Evolutionary conservation across 306 rosid genomes (phyloP), one percentile per base, ranked within the genome.

Genomic region (Rosa lucieae): DNA sequence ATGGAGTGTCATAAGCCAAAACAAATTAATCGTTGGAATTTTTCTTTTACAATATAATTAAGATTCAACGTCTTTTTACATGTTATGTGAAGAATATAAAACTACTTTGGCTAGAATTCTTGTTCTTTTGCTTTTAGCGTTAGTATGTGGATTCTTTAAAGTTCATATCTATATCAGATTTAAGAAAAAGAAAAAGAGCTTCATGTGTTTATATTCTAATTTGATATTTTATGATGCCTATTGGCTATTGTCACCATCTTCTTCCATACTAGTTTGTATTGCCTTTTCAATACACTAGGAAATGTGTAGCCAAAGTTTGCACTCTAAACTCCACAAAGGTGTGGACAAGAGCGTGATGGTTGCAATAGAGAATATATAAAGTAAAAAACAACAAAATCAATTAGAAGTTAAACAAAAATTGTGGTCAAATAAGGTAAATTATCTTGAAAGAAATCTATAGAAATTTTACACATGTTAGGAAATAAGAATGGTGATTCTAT

Each of bases 161-260:
- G 43, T 29, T 63, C 66, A 59, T n/a, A 32, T 26, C 67, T 4
- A 10, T 65, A 65, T 63, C 43, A 63, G 43, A 29, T 32, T 6
- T 32, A 32, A 29, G 43, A 35, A 63, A 29, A 14, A 35, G 21
- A 0, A 15, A 65, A 32, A 17, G 12, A 15, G 44, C 11, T 65
- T 65, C 70, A 65, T 40, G 43, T 65, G 70, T 35, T 32, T 32
- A 14, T 65, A 65, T 35, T 15, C 70, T 65, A 6, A 0, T 13
- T 5, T 15, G 69, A 14, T 63, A 23, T 3, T 2, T 5, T 63
- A 14, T 63, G 0, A 32, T 32, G 43, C 70, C 5, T 65, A 15
- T 32, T 65, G 70, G 70, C 70, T 35, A 65, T 69, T 43, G 52
- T n/a, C 48, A 68, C 21, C 17, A 68, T 42, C 23, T 40, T 67